Conservation (phyloP, 805 yeast species). For the Suhomyces pyralidae region DNA sequence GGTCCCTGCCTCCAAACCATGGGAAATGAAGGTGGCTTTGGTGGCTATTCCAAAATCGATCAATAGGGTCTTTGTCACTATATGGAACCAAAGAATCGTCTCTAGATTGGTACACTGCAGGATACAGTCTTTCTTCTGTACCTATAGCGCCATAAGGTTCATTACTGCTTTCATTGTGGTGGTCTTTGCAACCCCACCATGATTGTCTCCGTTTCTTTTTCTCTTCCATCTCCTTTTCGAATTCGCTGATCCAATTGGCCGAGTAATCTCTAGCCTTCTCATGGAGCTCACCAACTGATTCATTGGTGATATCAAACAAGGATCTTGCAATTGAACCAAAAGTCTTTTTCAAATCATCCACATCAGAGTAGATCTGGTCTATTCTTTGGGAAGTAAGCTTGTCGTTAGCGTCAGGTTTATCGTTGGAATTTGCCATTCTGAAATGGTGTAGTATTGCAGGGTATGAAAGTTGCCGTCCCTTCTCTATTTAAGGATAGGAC, state of each 20-base stretch:
- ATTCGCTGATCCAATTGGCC: conserved; percentile 14
- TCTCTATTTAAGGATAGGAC: neutral
- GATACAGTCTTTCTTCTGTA: conserved; percentile 9
- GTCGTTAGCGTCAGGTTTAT: conserved; percentile 1
- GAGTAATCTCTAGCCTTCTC: conserved; percentile 19
- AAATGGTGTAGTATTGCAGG: neutral
- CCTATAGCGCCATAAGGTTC: neutral
- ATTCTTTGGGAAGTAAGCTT: conserved; percentile 14
- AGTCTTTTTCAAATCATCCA: conserved; percentile 24
- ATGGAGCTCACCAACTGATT: conserved; percentile 21
- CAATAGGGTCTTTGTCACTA: conserved; percentile 1
- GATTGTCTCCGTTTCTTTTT: neutral
- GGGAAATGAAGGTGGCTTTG: neutral
- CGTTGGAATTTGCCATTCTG: neutral
- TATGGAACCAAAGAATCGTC: conserved; percentile 1
- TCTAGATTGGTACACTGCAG: conserved; percentile 21
- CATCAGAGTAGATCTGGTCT: conserved; percentile 20
- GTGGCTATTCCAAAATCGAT: neutral
- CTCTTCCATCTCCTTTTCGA: conserved; percentile 2
- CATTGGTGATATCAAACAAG: conserved; percentile 21
- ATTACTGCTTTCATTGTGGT: neutral
- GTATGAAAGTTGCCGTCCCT: neutral
- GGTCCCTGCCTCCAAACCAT: neutral
- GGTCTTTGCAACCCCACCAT: neutral
- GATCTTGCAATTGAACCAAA: conserved; percentile 26